Evolutionary conservation across 495 filamentous ascomycete species (phyloP).

Genomic region (Penicillium canescens): DNA sequence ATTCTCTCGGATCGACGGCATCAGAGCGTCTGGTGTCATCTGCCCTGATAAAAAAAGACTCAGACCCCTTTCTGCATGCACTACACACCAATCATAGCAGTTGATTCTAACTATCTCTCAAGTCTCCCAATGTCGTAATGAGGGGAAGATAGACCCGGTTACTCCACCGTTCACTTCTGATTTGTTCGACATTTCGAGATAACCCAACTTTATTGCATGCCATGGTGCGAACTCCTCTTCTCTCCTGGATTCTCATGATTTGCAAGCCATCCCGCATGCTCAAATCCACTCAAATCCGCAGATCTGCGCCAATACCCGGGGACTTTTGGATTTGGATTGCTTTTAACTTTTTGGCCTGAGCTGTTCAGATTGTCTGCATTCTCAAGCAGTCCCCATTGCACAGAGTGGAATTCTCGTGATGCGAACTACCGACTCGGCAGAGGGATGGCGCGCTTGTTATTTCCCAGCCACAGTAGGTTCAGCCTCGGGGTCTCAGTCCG

Average conservation of each 20-base stretch:
- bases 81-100: too few species aligned
- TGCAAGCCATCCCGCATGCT: not conserved
- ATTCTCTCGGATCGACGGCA: too few species aligned
- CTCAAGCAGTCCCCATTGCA: not conserved
- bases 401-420: too few species aligned
- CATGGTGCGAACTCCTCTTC: not conserved
- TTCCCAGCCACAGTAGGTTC: not conserved
- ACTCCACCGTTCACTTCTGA: not conserved
- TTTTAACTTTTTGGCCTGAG: not conserved
- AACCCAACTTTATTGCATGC: constrained; percentile 6
- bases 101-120: too few species aligned
- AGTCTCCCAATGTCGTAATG: not conserved
- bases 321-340: not conserved
- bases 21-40: constrained; percentile 10
- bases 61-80: too few species aligned
- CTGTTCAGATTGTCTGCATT: not conserved
- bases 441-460: not conserved
- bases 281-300: too few species aligned
- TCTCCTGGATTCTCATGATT: not conserved
- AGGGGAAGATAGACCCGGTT: not conserved
- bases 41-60: constrained; percentile 4
- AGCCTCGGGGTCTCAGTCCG: not conserved
- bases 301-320: not conserved
- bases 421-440: not conserved
- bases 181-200: constrained; percentile 8